Base-by-base conservation (phyloP, 352 stramenopile genomes). In the Thalassiosira livingstoniorum region DNA sequence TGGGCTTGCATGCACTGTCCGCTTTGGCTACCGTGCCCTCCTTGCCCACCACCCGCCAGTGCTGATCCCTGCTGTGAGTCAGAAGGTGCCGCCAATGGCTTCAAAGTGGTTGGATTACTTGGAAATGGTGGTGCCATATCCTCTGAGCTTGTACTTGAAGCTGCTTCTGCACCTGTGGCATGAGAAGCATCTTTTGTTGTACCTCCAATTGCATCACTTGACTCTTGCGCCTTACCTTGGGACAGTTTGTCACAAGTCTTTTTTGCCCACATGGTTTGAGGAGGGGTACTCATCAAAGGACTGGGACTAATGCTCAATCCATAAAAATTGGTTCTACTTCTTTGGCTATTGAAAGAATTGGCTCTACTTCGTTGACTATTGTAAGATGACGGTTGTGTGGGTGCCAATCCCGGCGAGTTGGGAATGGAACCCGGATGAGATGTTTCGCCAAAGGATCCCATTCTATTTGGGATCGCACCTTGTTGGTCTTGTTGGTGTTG, bases 211-310 rank as follows among this genome's bases (percentile, higher is more conserved):
- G 42, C 42, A 18, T 51, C n/a, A 47, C 39, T 58, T 58, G 47
- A 58, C 5, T 58, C 11, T 58, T 58, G 5, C 5, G n/a, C n/a
- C n/a, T n/a, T n/a, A n/a, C n/a, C n/a, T n/a, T 23, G 5, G 47
- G 4, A n/a, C 4, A 7, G 47, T 11, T 23, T 27, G 47, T 7
- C 11, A 58, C 47, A 29, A 47, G 39, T 15, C 15, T 47, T 47
- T 66, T 58, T 69, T 29, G 34, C 53, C 58, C 60, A 78, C 57
- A 63, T 65, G 15, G 58, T 51, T 42, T 78, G 75, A 29, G 73
- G 79, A 39, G 73, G 70, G n/a, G 72, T 86, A 42, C 73, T 72
- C 31, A 75, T 82, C 39, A 78, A 63, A 27, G 68, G 76, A 42
- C 70, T 78, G 4, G 70, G 70, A 18, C 70, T 78, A 4, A 71